phyloP scores from a whole-genome alignment of 2,329 filamentous ascomycete species.

The Fusarium pseudonygamai region DNA sequence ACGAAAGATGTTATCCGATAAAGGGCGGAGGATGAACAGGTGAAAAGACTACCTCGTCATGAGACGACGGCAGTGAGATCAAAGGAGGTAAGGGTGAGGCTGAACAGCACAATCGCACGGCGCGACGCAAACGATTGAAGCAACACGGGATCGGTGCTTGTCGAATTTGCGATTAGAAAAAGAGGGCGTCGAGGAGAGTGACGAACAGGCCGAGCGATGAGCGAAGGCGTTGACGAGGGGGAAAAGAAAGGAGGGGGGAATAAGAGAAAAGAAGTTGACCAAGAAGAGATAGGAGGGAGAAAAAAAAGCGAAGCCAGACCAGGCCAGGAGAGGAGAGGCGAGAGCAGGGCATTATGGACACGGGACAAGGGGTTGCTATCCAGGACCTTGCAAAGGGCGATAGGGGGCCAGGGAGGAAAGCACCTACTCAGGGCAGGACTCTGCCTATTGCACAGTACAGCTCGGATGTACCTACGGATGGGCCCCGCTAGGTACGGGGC shows the following conservation, averaged over 20 bases:
- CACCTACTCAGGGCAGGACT: neutral
- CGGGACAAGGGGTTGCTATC: constrained; percentile 43
- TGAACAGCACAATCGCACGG: constrained; percentile 28
- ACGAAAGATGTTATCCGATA: constrained; percentile 41
- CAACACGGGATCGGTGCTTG: constrained; percentile 37
- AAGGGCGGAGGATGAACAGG: constrained; percentile 29
- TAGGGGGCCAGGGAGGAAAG: constrained; percentile 38
- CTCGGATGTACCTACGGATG: constrained; percentile 17
- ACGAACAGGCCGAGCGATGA: constrained; percentile 42
- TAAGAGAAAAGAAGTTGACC: constrained; percentile 38
- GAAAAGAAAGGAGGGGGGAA: constrained; percentile 35
- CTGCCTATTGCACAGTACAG: constrained; percentile 1
- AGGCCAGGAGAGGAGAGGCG: constrained; percentile 37
- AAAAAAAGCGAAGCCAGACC: constrained; percentile 40
- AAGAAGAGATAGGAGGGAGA: constrained; percentile 41
- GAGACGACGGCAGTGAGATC: constrained; percentile 35
- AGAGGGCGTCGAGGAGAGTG: constrained; percentile 37
- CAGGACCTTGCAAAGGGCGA: constrained; percentile 42
- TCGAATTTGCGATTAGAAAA: constrained; percentile 35
- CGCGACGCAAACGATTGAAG: constrained; percentile 33
- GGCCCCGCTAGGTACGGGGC: constrained; percentile 18
- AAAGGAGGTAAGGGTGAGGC: constrained; percentile 20
- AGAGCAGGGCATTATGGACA: constrained; percentile 44
- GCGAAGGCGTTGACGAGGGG: constrained; percentile 44
- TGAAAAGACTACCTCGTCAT: constrained; percentile 37